A percentile compares a stretch with the other conserved stretches of the same genome.
Conservation (phyloP, 495 filamentous ascomycete genomes). For the Penicillium antarcticum region DNA sequence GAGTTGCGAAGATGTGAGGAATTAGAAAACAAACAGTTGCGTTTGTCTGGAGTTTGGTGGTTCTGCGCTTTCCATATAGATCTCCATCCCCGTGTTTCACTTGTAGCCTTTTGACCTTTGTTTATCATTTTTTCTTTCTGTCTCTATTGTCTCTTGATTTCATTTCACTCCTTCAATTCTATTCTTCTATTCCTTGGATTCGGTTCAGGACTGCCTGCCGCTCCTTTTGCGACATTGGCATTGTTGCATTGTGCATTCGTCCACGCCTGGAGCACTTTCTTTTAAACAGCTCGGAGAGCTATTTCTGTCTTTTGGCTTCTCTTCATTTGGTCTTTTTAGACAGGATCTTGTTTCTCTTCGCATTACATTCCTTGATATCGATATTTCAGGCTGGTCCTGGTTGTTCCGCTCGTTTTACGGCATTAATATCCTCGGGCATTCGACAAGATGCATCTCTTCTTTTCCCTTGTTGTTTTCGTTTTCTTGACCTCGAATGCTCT, state of each 20-base stretch:
- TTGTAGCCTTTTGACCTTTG: constrained; percentile 16
- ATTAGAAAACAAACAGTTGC: neutral
- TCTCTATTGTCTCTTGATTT: constrained; percentile 21
- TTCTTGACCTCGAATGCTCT: constrained; percentile 38
- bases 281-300: neutral
- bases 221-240: constrained; percentile 4
- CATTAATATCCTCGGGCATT: neutral
- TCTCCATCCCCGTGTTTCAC: constrained; percentile 5
- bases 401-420: constrained; percentile 6
- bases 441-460: constrained; percentile 28
- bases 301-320: constrained; percentile 13
- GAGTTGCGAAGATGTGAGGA: neutral
- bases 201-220: constrained; percentile 8
- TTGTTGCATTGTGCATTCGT: neutral
- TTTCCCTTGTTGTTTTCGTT: constrained; percentile 28
- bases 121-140: constrained; percentile 9
- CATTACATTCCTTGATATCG: constrained; percentile 9
- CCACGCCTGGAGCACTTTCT: neutral
- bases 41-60: neutral
- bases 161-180: constrained; percentile 12
- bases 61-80: constrained; percentile 13
- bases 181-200: constrained; percentile 8
- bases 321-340: neutral
- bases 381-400: constrained; percentile 6
- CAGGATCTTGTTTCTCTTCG: constrained; percentile 9